Evolutionary conservation across 768 basidiomycete species (phyloP), one percentile per base, ranked within the genome.

Genomic region (Lactarius hatsudake): DNA sequence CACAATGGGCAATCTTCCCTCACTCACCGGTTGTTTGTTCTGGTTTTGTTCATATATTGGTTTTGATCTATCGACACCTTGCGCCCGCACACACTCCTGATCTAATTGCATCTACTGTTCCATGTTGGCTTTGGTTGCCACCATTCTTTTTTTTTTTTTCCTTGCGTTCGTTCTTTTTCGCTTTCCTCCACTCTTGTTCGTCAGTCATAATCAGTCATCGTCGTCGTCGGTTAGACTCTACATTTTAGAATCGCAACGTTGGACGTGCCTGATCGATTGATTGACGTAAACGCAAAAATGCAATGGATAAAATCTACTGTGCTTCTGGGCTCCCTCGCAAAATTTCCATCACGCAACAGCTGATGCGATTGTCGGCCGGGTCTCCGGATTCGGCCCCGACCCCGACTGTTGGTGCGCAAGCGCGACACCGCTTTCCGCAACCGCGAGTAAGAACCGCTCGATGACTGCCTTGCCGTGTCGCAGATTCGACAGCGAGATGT

Each of bases 401-500:
- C n/a, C n/a, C n/a, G n/a, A n/a, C n/a, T n/a, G n/a, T n/a, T 20
- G 53, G 5, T 17, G 7, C 18, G 28, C 58, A 1, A 28, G 36
- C 7, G 38, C 62, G 8, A 64, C 65, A 2, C 69, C 65, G 58
- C 71, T 59, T n/a, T 74, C 73, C 0, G 83, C 85, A 1, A 86
- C 82, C 30, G 83, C 85, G 1, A 80, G 72, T 61, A 92, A 75
- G 76, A 94, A 94, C 18, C 87, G 84, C 72, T 93, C 88, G 36
- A 93, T 74, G 48, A 93, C 92, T 1, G 85, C 80, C 70, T 91
- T 91, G 0, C 93, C 93, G 45, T 87, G 85, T 23, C 83, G 82
- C 28, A 98, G 81, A 72, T 98, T 98, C 26, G 85, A 77, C 1
- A 97, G 78, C 3, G 94, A 89, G 62, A 98, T 94, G 4, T 94